phyloP scores from a whole-genome alignment of 805 yeast species.

The Candida maris region DNA sequence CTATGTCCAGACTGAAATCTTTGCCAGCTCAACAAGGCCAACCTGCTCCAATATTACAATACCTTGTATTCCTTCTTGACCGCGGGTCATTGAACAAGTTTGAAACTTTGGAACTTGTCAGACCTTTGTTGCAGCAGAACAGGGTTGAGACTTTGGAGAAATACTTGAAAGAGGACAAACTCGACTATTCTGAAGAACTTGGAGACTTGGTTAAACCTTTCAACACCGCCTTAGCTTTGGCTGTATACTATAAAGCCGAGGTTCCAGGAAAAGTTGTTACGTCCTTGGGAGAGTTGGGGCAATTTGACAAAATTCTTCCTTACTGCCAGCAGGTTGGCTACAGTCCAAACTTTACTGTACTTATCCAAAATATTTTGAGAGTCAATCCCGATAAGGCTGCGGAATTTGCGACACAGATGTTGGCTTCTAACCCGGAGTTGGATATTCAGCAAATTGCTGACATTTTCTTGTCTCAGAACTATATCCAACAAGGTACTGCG shows the following conservation, averaged over 20 bases:
- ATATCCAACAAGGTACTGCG: slow-evolving; percentile 97
- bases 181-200: slow-evolving; percentile 92
- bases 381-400: slow-evolving; percentile 97
- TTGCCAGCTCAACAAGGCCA: slow-evolving; percentile 92
- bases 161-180: slow-evolving; percentile 93
- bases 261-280: slow-evolving; percentile 87
- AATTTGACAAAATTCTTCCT: slow-evolving; percentile 92
- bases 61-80: slow-evolving; percentile 86
- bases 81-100: slow-evolving; percentile 88
- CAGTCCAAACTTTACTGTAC: slow-evolving; percentile 83
- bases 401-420: slow-evolving; percentile 88
- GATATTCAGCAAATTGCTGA: slow-evolving; percentile 88
- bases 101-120: slow-evolving; percentile 92
- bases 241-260: slow-evolving; percentile 82
- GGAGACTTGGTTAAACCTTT: slow-evolving; percentile 93
- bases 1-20: slow-evolving; percentile 87
- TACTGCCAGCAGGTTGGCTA: slow-evolving; percentile 87
- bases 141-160: slow-evolving; percentile 91
- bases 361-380: slow-evolving; percentile 87
- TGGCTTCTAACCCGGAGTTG: slow-evolving; percentile 58
- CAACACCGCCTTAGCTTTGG: slow-evolving; percentile 82
- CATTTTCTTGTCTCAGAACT: slow-evolving; percentile 89
- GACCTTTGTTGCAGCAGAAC: slow-evolving; percentile 93
- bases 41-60: slow-evolving; percentile 89
- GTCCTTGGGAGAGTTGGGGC: slow-evolving; percentile 90